Evolutionary conservation across 2,329 filamentous ascomycete species (phyloP), one percentile per base, ranked within the genome.

Genomic region (Pseudogymnoascus sp.): DNA sequence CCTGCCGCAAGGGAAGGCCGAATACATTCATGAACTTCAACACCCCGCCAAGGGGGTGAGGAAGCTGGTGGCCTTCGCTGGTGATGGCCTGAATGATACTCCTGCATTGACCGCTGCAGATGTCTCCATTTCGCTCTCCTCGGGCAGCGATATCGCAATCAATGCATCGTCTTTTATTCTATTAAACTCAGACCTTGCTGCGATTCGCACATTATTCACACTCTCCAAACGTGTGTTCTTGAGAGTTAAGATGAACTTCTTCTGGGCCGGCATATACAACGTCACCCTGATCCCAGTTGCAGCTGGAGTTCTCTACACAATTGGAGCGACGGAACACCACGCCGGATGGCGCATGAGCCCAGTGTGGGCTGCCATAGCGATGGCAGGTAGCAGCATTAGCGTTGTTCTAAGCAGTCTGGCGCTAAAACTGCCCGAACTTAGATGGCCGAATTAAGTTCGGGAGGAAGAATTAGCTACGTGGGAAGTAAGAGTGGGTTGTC

Each of bases 81-180:
- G 90, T 60, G 90, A 95, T 70, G 90, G 90, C 65, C 90, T 94
- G 74, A 95, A 95, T 72, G 90, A 95, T 74, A 85, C 89, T 0
- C 90, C 90, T 0, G 90, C 90, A 5, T 81, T 95, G 34, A 82
- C 87, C 4, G 84, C 83, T 18, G 89, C 90, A 13, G 90, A 95
- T 69, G 85, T 95, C 0, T 89, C 88, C 66, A 88, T 95, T 63
- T 90, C 90, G 59, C 86, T 95, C 68, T 89, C 89, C 3, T 88
- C 84, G 0, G 91, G 90, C 61, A 89, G 86, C 52, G 90, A 95
- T 71, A 85, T 95, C 28, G 90, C 91, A 48, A 86, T 95, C 65
- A 86, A 84, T 57, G 87, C 85, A 33, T 89, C 90, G 0, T 86
- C 85, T 45, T 95, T 95, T 72, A 89, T 95, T 59, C 81, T 95